Evolutionary conservation across 2,329 filamentous ascomycete genomes (phyloP).

Genomic region (Calonectria pteridis): DNA sequence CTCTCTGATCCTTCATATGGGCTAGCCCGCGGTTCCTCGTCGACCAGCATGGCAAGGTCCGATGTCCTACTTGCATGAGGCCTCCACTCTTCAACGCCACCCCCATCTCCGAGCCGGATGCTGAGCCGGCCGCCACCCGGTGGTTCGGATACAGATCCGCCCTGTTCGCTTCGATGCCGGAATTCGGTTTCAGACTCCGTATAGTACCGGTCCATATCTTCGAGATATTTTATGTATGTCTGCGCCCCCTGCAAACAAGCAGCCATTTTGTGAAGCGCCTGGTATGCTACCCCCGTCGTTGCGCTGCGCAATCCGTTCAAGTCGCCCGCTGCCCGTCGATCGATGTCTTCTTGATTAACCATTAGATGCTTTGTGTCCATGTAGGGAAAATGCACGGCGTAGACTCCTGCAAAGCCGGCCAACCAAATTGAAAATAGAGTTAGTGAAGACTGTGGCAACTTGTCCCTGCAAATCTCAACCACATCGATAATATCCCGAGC

Average conservation of each 20-base stretch:
- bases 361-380: constrained; percentile 68
- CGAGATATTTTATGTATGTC: constrained; percentile 33
- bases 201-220: constrained; percentile 30
- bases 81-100: constrained; percentile 12
- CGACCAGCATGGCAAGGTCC: constrained; percentile 15
- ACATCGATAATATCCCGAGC: constrained; percentile 74
- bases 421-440: constrained; percentile 76
- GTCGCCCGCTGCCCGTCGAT: not conserved
- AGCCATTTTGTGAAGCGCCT: constrained; percentile 32
- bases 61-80: constrained; percentile 3
- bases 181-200: constrained; percentile 16
- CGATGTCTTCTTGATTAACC: constrained; percentile 12
- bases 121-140: constrained; percentile 22
- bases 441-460: constrained; percentile 75
- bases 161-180: not conserved
- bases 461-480: constrained; percentile 71
- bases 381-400: constrained; percentile 74
- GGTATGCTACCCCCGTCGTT: constrained; percentile 27
- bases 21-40: constrained; percentile 17
- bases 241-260: constrained; percentile 32
- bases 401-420: constrained; percentile 74
- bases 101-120: constrained; percentile 31
- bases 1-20: constrained; percentile 28
- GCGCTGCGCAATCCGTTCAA: constrained; percentile 16
- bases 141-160: not conserved